Base-by-base conservation (phyloP, 805 yeast species). In the Deakozyma indianensis region DNA sequence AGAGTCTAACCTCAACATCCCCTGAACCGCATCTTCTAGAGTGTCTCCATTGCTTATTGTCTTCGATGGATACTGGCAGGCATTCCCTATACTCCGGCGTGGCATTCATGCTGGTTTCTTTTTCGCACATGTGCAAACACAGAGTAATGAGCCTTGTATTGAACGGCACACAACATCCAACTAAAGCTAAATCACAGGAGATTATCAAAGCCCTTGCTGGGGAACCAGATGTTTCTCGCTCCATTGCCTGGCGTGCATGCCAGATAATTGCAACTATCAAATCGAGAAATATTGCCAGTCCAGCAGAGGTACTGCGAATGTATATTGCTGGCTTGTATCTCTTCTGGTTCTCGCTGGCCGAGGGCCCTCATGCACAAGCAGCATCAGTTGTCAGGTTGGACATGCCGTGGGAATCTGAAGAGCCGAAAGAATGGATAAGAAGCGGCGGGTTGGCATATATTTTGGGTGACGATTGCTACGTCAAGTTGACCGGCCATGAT, bases 161-260 rank as follows among this genome's bases (percentile, higher is more conserved):
- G 4, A 18, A 45, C n/a, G 46, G 46, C 15, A 32, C 50, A 11
- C 44, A 41, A 21, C 22, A 35, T 24, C 50, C 50, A 9, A 24
- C 24, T 15, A 18, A 42, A 9, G 32, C 20, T 3, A 28, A 29
- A n/a, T 23, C 38, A n/a, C 41, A 45, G 9, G 32, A 42, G 42
- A 35, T 47, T 3, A 9, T 35, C 3, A 28, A 20, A 22, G 45
- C 41, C 11, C 42, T 47, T 23, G 42, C 44, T 21, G 40, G 45
- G 4, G 53, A 53, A 21, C 50, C 51, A 11, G 46, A 41, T 25
- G 32, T 40, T 21, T 42, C 56, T 5, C 41, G 56, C 5, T 41
- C 35, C 23, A 43, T 52, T 21, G 56, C 56, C 4, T 53, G 56
- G 56, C 54, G 53, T 18, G 51, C 55, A 16, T 48, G 48, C 16